Percentiles rank a stretch among this genome's conserved stretches.
These are phyloP conservation scores for Extremus antarcticus DNA, from an alignment of 495 filamentous ascomycete genomes.

Conservation along the genomic window DNA sequence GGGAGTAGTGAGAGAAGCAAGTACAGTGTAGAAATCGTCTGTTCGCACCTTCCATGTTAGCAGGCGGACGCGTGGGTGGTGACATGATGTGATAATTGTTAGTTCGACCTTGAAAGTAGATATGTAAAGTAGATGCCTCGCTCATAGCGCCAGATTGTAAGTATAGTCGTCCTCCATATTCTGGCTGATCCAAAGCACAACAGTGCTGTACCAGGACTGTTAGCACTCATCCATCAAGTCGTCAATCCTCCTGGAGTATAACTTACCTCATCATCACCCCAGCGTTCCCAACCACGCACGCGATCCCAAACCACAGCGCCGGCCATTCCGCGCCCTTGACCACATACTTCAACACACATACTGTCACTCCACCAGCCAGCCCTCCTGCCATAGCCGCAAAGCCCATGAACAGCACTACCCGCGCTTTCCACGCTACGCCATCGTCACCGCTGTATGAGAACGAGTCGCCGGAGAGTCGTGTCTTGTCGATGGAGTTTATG, in stretches of 20 bases:
- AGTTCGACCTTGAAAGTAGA: too few species aligned
- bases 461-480: conserved; percentile 69
- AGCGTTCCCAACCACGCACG: conserved; percentile 80
- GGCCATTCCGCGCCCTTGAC: conserved; percentile 68
- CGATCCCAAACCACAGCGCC: conserved; percentile 84
- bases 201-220: conserved; percentile 46
- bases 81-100: too few species aligned
- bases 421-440: conserved; percentile 91
- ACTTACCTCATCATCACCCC: conserved; percentile 78
- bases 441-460: conserved; percentile 69
- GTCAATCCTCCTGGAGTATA: not conserved
- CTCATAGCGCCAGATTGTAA: conserved; percentile 81
- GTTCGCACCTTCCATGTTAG: too few species aligned
- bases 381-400: conserved; percentile 92
- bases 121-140: too few species aligned
- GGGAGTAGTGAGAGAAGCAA: too few species aligned
- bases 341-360: conserved; percentile 85
- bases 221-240: conserved; percentile 3
- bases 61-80: too few species aligned
- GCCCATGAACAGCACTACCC: conserved; percentile 88
- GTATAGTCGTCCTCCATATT: conserved; percentile 99
- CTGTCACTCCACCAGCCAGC: conserved; percentile 79
- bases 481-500: conserved; percentile 97
- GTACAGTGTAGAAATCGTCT: too few species aligned
- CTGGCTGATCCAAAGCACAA: conserved; percentile 92